Evolutionary conservation across 306 rosid species (phyloP).

Genomic region (Macrotyloma uniflorum): DNA sequence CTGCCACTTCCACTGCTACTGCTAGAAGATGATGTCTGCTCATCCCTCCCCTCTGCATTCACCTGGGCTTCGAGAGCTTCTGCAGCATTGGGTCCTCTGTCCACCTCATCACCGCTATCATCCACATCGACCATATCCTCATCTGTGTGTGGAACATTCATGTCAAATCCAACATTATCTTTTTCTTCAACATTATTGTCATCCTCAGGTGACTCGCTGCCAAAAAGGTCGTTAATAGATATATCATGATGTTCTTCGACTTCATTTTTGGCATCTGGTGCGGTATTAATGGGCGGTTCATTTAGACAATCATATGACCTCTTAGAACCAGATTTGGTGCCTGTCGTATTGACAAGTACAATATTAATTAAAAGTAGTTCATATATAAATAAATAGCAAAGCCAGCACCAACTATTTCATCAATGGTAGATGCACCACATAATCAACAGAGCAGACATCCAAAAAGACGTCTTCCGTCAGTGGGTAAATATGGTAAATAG

Average conservation of each 20-base stretch:
- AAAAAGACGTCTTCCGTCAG: background rate
- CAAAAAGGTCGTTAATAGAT: conserved; percentile 72
- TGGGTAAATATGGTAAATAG: conserved; percentile 14
- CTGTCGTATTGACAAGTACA: conserved; percentile 46
- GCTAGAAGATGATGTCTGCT: conserved; percentile 72
- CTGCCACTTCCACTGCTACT: conserved; percentile 81
- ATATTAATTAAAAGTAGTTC: conserved; percentile 25
- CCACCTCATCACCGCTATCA: conserved; percentile 86
- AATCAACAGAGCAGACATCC: conserved; percentile 25
- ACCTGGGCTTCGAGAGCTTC: conserved; percentile 83
- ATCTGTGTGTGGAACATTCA: conserved; percentile 17
- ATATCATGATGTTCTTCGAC: conserved; percentile 74
- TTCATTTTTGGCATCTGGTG: conserved; percentile 64
- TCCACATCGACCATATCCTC: conserved; percentile 73
- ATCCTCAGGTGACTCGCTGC: conserved; percentile 63
- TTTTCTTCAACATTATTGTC: conserved; percentile 62
- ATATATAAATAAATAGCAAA: background rate
- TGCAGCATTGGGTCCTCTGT: conserved; percentile 87
- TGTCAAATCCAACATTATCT: conserved; percentile 58
- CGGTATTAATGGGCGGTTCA: conserved; percentile 52
- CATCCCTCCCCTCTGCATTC: conserved; percentile 70
- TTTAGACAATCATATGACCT: conserved; percentile 45
- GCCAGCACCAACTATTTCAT: conserved; percentile 8
- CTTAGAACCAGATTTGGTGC: conserved; percentile 58
- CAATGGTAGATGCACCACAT: background rate